These are phyloP conservation scores for Syzygium grande DNA, from an alignment of 345 rosid species.

Conservation along the genomic window DNA sequence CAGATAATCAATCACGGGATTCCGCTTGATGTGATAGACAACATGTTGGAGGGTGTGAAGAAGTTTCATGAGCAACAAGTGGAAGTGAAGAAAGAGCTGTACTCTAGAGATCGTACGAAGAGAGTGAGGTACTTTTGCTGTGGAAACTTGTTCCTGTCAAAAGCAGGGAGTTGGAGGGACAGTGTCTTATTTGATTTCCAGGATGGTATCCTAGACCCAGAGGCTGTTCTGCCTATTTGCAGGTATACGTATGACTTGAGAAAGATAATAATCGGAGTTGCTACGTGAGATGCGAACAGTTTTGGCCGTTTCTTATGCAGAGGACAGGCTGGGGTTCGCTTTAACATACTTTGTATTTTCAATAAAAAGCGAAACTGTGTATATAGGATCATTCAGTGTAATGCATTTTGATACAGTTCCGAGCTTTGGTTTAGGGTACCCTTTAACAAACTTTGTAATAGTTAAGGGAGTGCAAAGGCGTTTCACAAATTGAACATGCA, in stretches of 20 bases:
- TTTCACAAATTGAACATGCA: not conserved
- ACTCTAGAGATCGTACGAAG: conserved; percentile 19
- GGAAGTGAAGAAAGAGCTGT: conserved; percentile 33
- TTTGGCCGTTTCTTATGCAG: not conserved
- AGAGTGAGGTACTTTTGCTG: conserved; percentile 20
- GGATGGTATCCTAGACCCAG: not conserved
- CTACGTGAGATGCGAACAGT: not conserved
- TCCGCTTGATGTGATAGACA: conserved; percentile 25
- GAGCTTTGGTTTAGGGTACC: not conserved
- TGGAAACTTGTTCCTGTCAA: not conserved
- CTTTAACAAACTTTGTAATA: not conserved
- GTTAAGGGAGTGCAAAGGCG: not conserved
- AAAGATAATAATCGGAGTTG: not conserved
- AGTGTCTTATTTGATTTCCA: not conserved
- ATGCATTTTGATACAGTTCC: not conserved
- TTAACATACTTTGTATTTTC: not conserved
- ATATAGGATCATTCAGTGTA: not conserved
- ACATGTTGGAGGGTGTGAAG: conserved; percentile 20
- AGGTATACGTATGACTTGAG: not conserved
- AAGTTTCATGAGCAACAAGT: conserved; percentile 39
- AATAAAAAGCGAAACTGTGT: not conserved
- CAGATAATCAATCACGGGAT: conserved; percentile 13
- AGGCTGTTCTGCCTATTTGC: not conserved
- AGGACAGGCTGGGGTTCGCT: not conserved
- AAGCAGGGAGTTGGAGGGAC: not conserved